These are phyloP conservation scores for Paramyrothecium sp. DNA, from an alignment of 2,329 filamentous ascomycete genomes.

Conservation along the genomic window DNA sequence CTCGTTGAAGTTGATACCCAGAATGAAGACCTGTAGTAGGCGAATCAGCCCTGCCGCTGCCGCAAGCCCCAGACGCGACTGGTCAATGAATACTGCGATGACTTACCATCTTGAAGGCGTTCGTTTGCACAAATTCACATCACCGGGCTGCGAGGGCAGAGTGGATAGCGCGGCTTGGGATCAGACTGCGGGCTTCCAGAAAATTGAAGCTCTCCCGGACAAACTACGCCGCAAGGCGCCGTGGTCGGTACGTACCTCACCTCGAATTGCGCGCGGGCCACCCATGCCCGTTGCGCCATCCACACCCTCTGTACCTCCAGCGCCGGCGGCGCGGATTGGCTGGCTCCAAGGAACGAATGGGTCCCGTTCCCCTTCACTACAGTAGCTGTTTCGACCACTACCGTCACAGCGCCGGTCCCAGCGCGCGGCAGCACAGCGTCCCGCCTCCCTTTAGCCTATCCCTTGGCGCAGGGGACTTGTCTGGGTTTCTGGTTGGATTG, in stretches of 20 bases:
- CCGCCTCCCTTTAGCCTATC: not conserved
- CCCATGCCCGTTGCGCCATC: not conserved
- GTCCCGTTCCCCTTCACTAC: not conserved
- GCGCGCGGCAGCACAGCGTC: not conserved
- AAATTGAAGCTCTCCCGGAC: not conserved
- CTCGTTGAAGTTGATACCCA: slow-evolving; percentile 85
- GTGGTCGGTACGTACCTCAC: not conserved
- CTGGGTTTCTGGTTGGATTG: not conserved
- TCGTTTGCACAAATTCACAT: slow-evolving; percentile 16
- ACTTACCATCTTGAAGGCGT: slow-evolving; percentile 20
- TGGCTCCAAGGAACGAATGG: not conserved
- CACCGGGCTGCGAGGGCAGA: not conserved
- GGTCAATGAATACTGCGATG: not conserved
- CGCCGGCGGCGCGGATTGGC: not conserved
- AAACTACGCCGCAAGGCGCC: not conserved
- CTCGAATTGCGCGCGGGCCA: not conserved
- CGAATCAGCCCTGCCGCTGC: not conserved
- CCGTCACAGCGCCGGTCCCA: not conserved
- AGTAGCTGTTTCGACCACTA: not conserved
- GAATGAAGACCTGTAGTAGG: slow-evolving; percentile 69
- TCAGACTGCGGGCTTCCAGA: not conserved
- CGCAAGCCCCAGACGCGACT: not conserved
- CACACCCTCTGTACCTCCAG: too few relatives aligned
- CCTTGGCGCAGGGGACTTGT: not conserved
- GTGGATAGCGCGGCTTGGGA: not conserved